These are phyloP conservation scores for Metschnikowia orientalis DNA, from an alignment of 805 yeast genomes.

Conservation along the genomic window DNA sequence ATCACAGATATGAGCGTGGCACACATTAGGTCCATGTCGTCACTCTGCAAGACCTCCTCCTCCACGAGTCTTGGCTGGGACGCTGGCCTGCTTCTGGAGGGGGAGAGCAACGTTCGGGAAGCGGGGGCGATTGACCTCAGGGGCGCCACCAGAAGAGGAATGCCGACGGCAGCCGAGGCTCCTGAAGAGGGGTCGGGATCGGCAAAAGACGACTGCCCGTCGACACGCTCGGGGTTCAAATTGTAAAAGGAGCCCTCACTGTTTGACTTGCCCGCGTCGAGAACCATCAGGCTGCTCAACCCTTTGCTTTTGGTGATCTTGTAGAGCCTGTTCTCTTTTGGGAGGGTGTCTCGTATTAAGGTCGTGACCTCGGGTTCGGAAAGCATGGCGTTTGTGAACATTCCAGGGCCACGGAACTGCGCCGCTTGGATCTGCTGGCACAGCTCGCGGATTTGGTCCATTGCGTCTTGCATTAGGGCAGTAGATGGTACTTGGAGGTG, in stretches of 20 bases:
- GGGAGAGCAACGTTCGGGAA: constrained; percentile 13
- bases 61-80: constrained; percentile 6
- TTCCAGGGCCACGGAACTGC: constrained; percentile 54
- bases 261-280: neutral
- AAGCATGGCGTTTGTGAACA: constrained; percentile 61
- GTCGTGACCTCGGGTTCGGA: constrained; percentile 49
- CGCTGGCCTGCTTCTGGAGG: constrained; percentile 11
- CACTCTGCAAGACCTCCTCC: constrained; percentile 18
- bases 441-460: constrained; percentile 11
- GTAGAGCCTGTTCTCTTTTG: constrained; percentile 49
- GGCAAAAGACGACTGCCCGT: constrained; percentile 40
- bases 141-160: constrained; percentile 20
- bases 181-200: constrained; percentile 30
- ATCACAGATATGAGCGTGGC: constrained; percentile 7
- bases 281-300: constrained; percentile 15
- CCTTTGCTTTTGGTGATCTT: constrained; percentile 34
- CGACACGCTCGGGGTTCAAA: constrained; percentile 36
- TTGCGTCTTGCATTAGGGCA: constrained; percentile 8
- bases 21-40: constrained; percentile 43
- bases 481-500: neutral
- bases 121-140: constrained; percentile 1
- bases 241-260: constrained; percentile 7
- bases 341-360: constrained; percentile 57
- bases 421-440: constrained; percentile 39
- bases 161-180: constrained; percentile 25